Evolutionary conservation across 1,284 basidiomycete genomes (phyloP), one percentile per base, ranked within the genome.

Genomic region (Fomitopsis schrenkii): DNA sequence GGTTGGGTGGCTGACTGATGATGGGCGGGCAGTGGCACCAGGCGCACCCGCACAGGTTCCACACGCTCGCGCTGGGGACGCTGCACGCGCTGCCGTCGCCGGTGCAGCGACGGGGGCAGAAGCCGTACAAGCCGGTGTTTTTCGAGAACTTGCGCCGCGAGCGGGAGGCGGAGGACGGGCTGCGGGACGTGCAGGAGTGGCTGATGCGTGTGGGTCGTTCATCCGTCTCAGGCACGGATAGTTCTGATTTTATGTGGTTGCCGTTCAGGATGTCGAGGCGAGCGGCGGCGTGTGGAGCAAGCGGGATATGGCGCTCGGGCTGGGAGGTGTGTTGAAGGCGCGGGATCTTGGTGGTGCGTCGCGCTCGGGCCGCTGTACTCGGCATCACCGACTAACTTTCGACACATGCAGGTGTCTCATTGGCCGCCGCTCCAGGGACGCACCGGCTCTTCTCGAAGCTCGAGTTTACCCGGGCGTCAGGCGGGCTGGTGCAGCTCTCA

Each of bases 51-150:
- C 91, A 98, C 72, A 84, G 87, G 15, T 96, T 98, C 70, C 88
- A 96, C 64, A 77, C 94, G 14, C 75, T 93, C 10, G 82, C 92
- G 1, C 77, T 94, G 19, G 91, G 92, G 0, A 87, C 90, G 0
- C 77, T 97, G 35, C 88, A 96, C 70, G 84, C 87, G 2, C 82
- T 99, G 1, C 97, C 97, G 0, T 86, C 86, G 1, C 97, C 97
- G 0, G 94, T 98, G 1, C 79, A 83, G 1, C 81, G 94, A 41
- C 83, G 79, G 3, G 81, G 82, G 2, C 96, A 98, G 72, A 94
- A 91, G 70, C 78, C 94, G 19, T 86, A 77, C 74, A 93, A 93
- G 72, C 90, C 91, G 1, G 79, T 81, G 17, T 93, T 88, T 73
- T 92, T 93, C 67, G 84, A 86, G 22, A 75, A 75, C 48, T 75